Evolutionary conservation across 495 filamentous ascomycete species (phyloP).

Genomic region (Aspergillus kassunensis): DNA sequence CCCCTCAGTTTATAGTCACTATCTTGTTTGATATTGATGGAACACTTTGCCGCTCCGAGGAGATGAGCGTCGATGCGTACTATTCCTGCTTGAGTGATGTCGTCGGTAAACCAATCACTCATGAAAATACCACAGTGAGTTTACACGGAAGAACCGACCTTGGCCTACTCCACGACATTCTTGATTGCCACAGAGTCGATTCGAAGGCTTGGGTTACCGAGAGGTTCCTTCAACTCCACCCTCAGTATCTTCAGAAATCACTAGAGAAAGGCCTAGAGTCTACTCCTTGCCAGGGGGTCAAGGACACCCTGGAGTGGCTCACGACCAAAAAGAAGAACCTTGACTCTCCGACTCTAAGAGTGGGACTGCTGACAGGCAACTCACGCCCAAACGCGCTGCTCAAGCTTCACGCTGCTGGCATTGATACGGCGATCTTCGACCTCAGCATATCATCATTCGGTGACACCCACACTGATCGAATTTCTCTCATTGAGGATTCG

Average conservation of each 20-base stretch:
- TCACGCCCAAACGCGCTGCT: constrained; percentile 12
- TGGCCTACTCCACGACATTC: constrained; percentile 9
- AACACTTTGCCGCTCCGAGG: constrained; percentile 17
- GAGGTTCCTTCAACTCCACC: constrained; percentile 6
- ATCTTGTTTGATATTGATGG: constrained; percentile 15
- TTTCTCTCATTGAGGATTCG: constrained; percentile 7
- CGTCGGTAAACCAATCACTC: constrained; percentile 10
- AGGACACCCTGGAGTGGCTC: constrained; percentile 13
- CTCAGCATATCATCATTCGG: constrained; percentile 14
- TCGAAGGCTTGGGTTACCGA: constrained; percentile 4
- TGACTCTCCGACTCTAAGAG: constrained; percentile 1
- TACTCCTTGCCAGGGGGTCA: constrained; percentile 2
- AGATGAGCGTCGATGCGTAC: constrained; percentile 15
- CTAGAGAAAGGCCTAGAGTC: constrained; percentile 7
- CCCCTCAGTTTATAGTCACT: constrained; percentile 3
- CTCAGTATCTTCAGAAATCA: constrained; percentile 11
- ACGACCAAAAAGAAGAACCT: not conserved
- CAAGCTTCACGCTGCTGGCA: constrained; percentile 9
- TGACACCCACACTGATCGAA: constrained; percentile 8
- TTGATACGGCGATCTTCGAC: constrained; percentile 11
- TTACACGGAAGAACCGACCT: constrained; percentile 14
- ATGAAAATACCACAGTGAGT: constrained; percentile 12
- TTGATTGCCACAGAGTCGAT: constrained; percentile 5
- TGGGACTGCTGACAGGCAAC: constrained; percentile 15
- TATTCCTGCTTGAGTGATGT: constrained; percentile 14